phyloP scores from a whole-genome alignment of 83 land plant genomes.

The Picea mariana region DNA sequence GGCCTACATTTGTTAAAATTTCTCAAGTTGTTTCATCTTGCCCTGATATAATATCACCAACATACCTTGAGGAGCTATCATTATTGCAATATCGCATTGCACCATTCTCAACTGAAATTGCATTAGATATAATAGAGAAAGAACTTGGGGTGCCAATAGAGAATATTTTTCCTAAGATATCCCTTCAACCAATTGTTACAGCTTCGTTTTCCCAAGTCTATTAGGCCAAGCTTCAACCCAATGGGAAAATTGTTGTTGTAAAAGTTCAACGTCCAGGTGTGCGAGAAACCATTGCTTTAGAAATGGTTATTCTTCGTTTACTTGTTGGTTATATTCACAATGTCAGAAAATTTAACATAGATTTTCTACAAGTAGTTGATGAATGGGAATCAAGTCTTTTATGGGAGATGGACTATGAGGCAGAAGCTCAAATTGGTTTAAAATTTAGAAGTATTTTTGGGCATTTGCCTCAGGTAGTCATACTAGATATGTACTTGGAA shows the following conservation, averaged over 20 bases:
- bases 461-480: conserved; percentile 66
- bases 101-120: conserved; percentile 84
- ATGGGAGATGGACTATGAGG: conserved; percentile 93
- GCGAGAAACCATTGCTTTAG: conserved; percentile 89
- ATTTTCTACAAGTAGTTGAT: too few relatives aligned
- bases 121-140: conserved; percentile 77
- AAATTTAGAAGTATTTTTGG: conserved; percentile 89
- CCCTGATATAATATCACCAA: too few relatives aligned
- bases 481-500: conserved; percentile 84
- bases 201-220: conserved; percentile 76
- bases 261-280: conserved; percentile 99
- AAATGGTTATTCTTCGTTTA: conserved; percentile 72
- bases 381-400: conserved; percentile 98
- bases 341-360: conserved; percentile 79
- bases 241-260: conserved; percentile 85
- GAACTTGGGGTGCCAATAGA: conserved; percentile 85
- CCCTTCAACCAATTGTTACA: conserved; percentile 90
- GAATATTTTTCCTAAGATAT: conserved; percentile 79
- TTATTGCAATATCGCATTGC: conserved; percentile 90
- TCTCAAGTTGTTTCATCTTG: too few relatives aligned
- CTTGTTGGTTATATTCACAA: conserved; percentile 57
- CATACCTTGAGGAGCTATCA: conserved; percentile 83
- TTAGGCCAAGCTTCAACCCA: conserved; percentile 79
- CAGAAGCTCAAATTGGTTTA: conserved; percentile 89
- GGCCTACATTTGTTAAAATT: too few relatives aligned